Conservation (phyloP, 179 eudicot genomes). For the Amaranthus tricolor region DNA sequence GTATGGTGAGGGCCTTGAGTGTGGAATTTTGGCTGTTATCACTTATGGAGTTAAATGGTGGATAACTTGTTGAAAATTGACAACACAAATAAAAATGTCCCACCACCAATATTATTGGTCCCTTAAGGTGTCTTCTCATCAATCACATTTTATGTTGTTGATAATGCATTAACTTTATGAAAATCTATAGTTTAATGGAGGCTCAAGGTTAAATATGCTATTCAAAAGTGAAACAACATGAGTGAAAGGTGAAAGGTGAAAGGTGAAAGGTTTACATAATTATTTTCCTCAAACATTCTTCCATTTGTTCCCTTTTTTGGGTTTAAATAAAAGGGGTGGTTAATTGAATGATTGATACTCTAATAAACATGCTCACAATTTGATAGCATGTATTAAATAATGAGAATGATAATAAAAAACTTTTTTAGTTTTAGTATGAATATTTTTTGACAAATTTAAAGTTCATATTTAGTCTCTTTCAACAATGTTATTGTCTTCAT, state of each 20-base stretch:
- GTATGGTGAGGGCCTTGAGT: conserved; percentile 10
- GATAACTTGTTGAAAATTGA: conserved; percentile 27
- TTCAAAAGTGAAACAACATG: conserved; percentile 7
- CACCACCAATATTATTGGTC: conserved; percentile 24
- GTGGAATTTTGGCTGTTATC: conserved; percentile 9
- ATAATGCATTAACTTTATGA: conserved; percentile 13
- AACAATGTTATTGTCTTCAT: too few species aligned
- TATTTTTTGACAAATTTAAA: too few species aligned
- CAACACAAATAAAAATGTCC: conserved; percentile 13
- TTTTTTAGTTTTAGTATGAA: too few species aligned
- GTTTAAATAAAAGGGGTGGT: background rate
- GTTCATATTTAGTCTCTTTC: too few species aligned
- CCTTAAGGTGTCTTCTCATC: conserved; percentile 18
- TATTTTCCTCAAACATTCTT: background rate
- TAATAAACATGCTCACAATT: too few species aligned
- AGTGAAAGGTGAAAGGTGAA: conserved; percentile 2
- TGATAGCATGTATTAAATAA: too few species aligned
- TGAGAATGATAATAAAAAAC: too few species aligned
- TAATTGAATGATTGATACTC: too few species aligned
- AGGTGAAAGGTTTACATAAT: background rate
- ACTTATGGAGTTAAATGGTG: conserved; percentile 22
- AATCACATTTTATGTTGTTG: conserved; percentile 17
- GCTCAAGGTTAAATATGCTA: conserved; percentile 10
- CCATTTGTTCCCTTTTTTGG: background rate
- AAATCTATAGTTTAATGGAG: conserved; percentile 1